Percentiles rank a stretch among this genome's conserved stretches.
Evolutionary conservation across 306 rosid genomes (phyloP).

Genomic region (Quercus wislizeni): DNA sequence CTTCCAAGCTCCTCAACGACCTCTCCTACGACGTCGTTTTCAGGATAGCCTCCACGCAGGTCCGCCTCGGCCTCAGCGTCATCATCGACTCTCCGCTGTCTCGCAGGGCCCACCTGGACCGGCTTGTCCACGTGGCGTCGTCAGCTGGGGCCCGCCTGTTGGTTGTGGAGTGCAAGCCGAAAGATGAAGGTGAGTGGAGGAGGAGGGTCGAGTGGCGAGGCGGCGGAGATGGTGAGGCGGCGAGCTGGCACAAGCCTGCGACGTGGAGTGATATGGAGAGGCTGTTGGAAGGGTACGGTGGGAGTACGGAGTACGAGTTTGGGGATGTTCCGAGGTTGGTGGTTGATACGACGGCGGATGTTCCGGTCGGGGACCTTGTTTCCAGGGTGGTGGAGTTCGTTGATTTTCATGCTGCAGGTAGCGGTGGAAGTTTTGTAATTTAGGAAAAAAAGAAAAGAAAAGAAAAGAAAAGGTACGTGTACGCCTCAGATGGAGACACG

Average conservation of each 20-base stretch:
- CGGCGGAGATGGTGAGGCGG: not conserved
- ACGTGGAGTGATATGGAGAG: conserved; percentile 65
- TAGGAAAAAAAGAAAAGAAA: too few relatives aligned
- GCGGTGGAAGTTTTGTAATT: not conserved
- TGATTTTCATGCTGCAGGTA: not conserved
- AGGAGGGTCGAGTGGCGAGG: conserved; percentile 47
- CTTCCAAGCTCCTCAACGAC: conserved; percentile 61
- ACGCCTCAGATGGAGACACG: too few relatives aligned
- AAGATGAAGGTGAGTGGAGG: conserved; percentile 46
- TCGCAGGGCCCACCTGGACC: conserved; percentile 49
- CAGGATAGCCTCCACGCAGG: conserved; percentile 50
- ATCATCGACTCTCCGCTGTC: conserved; percentile 75
- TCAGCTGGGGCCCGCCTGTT: conserved; percentile 21
- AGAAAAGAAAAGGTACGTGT: too few relatives aligned
- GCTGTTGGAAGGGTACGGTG: conserved; percentile 53
- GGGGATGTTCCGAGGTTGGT: conserved; percentile 51
- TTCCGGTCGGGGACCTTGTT: conserved; percentile 30
- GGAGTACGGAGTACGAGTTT: conserved; percentile 58
- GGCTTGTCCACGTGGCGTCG: conserved; percentile 32
- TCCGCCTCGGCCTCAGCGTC: conserved; percentile 58
- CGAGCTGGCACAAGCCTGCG: conserved; percentile 51
- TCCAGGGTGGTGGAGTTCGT: conserved; percentile 49
- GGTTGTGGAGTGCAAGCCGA: conserved; percentile 56
- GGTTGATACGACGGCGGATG: conserved; percentile 50
- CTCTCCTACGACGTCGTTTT: conserved; percentile 50